phyloP scores from a whole-genome alignment of 192 early-diverging fungal species.

The Backusella morwellensis region DNA sequence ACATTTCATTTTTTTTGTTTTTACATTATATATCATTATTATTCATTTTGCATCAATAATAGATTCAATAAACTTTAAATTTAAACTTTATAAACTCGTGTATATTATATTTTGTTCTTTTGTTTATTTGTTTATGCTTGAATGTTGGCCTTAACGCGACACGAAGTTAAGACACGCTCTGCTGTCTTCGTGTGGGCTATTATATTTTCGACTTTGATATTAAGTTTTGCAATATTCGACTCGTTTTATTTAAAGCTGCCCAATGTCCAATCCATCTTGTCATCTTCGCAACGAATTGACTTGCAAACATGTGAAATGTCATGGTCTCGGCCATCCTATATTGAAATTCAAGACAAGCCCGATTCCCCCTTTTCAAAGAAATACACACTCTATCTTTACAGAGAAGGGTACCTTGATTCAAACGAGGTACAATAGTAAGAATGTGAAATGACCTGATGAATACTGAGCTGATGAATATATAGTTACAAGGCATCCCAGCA shows the following conservation, averaged over 20 bases:
- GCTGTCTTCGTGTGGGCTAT: neutral
- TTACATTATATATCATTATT: too few relatives aligned
- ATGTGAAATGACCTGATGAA: neutral
- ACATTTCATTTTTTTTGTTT: too few relatives aligned
- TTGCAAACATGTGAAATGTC: slow-evolving; percentile 46
- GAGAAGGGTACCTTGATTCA: slow-evolving; percentile 57
- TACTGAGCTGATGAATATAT: neutral
- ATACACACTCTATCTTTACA: slow-evolving; percentile 74
- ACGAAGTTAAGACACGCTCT: neutral
- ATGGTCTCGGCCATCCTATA: slow-evolving; percentile 50
- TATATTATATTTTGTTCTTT: neutral
- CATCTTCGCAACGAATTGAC: slow-evolving; percentile 36
- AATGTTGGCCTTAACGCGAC: neutral
- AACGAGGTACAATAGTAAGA: slow-evolving; percentile 17
- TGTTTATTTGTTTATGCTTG: neutral
- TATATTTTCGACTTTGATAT: neutral
- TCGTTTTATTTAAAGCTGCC: neutral
- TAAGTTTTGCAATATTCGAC: neutral
- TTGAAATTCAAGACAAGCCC: slow-evolving; percentile 32
- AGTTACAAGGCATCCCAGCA: slow-evolving; percentile 70
- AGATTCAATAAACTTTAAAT: neutral
- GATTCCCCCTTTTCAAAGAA: slow-evolving; percentile 57
- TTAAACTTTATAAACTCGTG: neutral
- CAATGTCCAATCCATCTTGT: neutral
- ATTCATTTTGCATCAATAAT: too few relatives aligned